These are phyloP conservation scores for Eutrema yunnanense DNA, from an alignment of 345 rosid species.

Conservation along the genomic window DNA sequence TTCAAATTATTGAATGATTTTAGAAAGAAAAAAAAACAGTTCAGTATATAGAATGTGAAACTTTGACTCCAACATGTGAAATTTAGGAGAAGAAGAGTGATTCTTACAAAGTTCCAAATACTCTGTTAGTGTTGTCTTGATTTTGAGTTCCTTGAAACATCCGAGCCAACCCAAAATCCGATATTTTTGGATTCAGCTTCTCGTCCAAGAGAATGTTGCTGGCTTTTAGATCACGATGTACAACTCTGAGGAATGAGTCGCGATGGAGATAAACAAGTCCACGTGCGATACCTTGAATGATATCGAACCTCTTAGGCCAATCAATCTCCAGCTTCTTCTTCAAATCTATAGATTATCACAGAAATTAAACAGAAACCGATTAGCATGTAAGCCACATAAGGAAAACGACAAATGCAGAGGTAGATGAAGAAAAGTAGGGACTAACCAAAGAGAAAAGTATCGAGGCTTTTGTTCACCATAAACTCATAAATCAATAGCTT, in stretches of 20 bases:
- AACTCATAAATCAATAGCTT: slow-evolving; percentile 49
- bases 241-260: slow-evolving; percentile 2
- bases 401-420: not conserved
- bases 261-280: slow-evolving; percentile 10
- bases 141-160: slow-evolving; percentile 14
- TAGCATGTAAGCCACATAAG: not conserved
- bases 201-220: slow-evolving; percentile 22
- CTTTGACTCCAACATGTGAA: not conserved
- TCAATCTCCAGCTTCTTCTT: slow-evolving; percentile 4
- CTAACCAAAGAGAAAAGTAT: slow-evolving; percentile 41
- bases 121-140: slow-evolving; percentile 10
- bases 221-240: slow-evolving; percentile 13
- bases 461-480: slow-evolving; percentile 47
- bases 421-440: not conserved
- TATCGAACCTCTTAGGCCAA: slow-evolving; percentile 3
- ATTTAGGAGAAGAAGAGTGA: not conserved
- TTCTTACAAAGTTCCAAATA: slow-evolving; percentile 12
- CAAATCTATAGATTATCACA: not conserved
- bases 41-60: not conserved
- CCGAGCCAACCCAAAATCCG: slow-evolving; percentile 19
- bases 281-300: slow-evolving; percentile 19
- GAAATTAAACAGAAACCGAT: not conserved
- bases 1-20: not conserved
- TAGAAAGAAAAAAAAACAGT: not conserved
- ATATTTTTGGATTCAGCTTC: slow-evolving; percentile 17